Conservation (phyloP, 257 asterid genomes). For the Nicotiana sylvestris region DNA sequence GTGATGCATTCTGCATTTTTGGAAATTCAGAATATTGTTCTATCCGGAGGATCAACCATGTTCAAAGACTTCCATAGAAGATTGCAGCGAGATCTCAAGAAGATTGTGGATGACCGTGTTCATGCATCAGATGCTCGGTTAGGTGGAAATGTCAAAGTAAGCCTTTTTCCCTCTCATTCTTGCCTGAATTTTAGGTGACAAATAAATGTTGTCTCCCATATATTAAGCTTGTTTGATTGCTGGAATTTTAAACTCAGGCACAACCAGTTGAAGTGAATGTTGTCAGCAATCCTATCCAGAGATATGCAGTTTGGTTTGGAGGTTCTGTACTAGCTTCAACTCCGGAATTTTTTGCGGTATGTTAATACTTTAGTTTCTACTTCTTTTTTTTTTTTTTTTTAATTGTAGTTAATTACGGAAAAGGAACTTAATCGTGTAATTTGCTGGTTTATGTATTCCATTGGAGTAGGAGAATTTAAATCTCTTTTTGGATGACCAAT, state of each 20-base stretch:
- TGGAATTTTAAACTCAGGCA: slow-evolving; percentile 41
- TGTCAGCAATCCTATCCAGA: slow-evolving; percentile 88
- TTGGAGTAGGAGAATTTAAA: neutral
- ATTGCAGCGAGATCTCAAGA: slow-evolving; percentile 81
- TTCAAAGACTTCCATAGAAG: slow-evolving; percentile 89
- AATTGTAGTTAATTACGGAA: slow-evolving; percentile 6
- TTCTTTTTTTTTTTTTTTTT: slow-evolving; percentile 5
- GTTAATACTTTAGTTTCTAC: slow-evolving; percentile 9
- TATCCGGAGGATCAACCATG: slow-evolving; percentile 98
- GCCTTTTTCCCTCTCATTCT: slow-evolving; percentile 1
- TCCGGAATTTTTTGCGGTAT: slow-evolving; percentile 86
- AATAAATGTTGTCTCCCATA: neutral
- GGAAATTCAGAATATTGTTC: slow-evolving; percentile 64
- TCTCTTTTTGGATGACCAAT: neutral
- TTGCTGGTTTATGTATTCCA: neutral
- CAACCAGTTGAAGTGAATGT: slow-evolving; percentile 94
- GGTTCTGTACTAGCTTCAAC: slow-evolving; percentile 97
- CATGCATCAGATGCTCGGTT: slow-evolving; percentile 60
- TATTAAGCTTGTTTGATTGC: slow-evolving; percentile 15
- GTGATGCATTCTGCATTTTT: slow-evolving; percentile 16
- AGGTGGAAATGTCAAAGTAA: slow-evolving; percentile 66
- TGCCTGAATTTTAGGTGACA: neutral
- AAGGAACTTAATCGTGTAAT: neutral
- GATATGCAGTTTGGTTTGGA: slow-evolving; percentile 98
- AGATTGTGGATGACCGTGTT: slow-evolving; percentile 82